Evolutionary conservation across 176 grass and related monocot species (phyloP).

Genomic region (Triticum turgidum): DNA sequence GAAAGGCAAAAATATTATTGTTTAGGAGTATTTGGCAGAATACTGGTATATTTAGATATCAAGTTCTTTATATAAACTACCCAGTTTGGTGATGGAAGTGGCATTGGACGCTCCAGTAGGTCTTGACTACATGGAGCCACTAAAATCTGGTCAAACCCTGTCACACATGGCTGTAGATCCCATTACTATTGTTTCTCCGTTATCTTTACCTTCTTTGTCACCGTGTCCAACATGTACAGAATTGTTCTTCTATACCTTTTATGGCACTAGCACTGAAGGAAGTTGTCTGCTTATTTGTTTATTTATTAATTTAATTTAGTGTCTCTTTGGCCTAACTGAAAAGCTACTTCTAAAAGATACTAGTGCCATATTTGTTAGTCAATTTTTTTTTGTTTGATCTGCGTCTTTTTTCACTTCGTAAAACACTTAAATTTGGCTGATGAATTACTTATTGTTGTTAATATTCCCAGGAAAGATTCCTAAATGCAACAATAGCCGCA

Average conservation of each 20-base stretch:
- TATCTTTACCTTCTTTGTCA: background rate
- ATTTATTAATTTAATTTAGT: background rate
- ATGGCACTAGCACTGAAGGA: constrained; percentile 7
- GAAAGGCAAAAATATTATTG: background rate
- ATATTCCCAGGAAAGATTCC: constrained; percentile 58
- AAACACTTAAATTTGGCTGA: background rate
- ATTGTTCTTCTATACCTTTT: background rate
- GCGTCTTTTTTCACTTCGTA: background rate
- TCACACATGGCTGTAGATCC: background rate
- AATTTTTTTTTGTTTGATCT: constrained; percentile 15
- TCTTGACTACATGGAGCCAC: background rate
- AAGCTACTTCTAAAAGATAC: constrained; percentile 6
- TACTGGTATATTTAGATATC: background rate
- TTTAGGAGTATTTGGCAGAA: constrained; percentile 1
- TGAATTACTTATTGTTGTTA: constrained; percentile 21
- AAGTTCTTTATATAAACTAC: background rate
- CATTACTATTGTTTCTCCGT: background rate
- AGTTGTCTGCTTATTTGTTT: background rate
- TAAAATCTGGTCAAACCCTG: background rate
- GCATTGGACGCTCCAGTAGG: background rate
- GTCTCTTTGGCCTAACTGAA: background rate
- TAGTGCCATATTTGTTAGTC: background rate
- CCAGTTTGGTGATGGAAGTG: background rate
- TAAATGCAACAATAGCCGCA: constrained; percentile 32
- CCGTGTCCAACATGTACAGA: background rate